phyloP scores from a whole-genome alignment of 2,329 filamentous ascomycete genomes.

The Claviceps digitariae region DNA sequence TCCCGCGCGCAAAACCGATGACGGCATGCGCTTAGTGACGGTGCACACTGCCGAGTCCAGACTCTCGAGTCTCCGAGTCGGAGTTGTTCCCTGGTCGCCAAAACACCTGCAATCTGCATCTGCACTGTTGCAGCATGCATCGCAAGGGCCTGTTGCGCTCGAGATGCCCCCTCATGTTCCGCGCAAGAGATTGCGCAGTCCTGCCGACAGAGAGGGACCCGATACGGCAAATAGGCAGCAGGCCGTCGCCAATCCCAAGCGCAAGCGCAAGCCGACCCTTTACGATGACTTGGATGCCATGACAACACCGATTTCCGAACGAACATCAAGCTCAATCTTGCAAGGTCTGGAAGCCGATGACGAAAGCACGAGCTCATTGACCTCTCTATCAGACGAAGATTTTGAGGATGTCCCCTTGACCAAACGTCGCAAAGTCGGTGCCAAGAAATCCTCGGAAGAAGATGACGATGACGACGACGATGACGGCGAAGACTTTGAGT shows the following conservation, averaged over 20 bases:
- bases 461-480: slow-evolving; percentile 10
- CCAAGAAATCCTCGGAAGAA: slow-evolving; percentile 11
- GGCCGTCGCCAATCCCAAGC: slow-evolving; percentile 5
- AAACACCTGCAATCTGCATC: background rate
- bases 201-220: slow-evolving; percentile 20
- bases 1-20: slow-evolving; percentile 13
- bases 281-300: slow-evolving; percentile 47
- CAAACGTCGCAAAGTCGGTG: slow-evolving; percentile 25
- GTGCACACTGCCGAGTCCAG: background rate
- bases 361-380: slow-evolving; percentile 34
- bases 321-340: slow-evolving; percentile 28
- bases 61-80: background rate
- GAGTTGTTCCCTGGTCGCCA: background rate
- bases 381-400: slow-evolving; percentile 42
- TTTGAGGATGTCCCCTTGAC: slow-evolving; percentile 32
- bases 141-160: background rate
- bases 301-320: slow-evolving; percentile 28
- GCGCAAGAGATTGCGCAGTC: slow-evolving; percentile 48
- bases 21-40: slow-evolving; percentile 9
- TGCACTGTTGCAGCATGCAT: slow-evolving; percentile 7
- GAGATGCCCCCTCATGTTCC: slow-evolving; percentile 55
- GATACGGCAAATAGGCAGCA: slow-evolving; percentile 11
- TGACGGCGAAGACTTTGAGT: slow-evolving; percentile 31
- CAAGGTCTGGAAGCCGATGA: slow-evolving; percentile 30
- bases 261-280: slow-evolving; percentile 38